These are phyloP conservation scores for Neurospora sp. DNA, from an alignment of 495 filamentous ascomycete genomes.

Conservation along the genomic window DNA sequence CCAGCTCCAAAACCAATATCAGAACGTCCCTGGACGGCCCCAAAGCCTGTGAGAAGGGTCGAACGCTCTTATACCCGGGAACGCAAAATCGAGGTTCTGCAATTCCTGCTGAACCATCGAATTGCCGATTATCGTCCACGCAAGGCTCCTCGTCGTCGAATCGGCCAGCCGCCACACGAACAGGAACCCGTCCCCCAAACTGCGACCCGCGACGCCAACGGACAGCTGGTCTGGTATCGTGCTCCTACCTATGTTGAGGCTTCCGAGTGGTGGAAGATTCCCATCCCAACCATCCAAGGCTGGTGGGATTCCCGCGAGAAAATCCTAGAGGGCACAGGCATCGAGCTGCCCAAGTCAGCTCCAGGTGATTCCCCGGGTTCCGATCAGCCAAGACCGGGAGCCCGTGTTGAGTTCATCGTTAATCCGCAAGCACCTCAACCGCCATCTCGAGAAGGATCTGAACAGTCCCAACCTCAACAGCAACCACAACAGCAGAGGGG, in stretches of 20 bases:
- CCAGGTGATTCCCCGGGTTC: neutral
- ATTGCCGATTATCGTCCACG: slow-evolving; percentile 7
- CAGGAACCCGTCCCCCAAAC: slow-evolving; percentile 1
- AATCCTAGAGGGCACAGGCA: slow-evolving; percentile 16
- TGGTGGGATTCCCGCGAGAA: slow-evolving; percentile 23
- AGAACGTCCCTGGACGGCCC: slow-evolving; percentile 7
- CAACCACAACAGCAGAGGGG: neutral
- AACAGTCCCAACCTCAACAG: neutral
- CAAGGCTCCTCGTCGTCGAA: slow-evolving; percentile 10
- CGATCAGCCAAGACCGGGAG: neutral
- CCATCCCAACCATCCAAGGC: slow-evolving; percentile 14
- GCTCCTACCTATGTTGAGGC: slow-evolving; percentile 20
- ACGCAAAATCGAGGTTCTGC: slow-evolving; percentile 21
- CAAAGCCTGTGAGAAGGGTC: slow-evolving; percentile 13
- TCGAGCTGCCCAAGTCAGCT: slow-evolving; percentile 6
- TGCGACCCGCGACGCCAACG: slow-evolving; percentile 1
- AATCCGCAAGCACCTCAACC: neutral
- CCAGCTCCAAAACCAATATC: slow-evolving; percentile 13
- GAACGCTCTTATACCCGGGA: slow-evolving; percentile 16
- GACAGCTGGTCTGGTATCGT: slow-evolving; percentile 12
- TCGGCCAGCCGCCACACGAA: slow-evolving; percentile 13
- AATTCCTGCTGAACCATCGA: slow-evolving; percentile 18
- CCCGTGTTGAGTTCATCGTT: neutral
- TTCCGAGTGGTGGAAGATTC: slow-evolving; percentile 16
- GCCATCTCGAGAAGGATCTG: neutral